Percentiles rank a stretch among this genome's conserved stretches.
These are phyloP conservation scores for Plectosphaerella cucumerina DNA, from an alignment of 2,329 filamentous ascomycete genomes.

Conservation along the genomic window DNA sequence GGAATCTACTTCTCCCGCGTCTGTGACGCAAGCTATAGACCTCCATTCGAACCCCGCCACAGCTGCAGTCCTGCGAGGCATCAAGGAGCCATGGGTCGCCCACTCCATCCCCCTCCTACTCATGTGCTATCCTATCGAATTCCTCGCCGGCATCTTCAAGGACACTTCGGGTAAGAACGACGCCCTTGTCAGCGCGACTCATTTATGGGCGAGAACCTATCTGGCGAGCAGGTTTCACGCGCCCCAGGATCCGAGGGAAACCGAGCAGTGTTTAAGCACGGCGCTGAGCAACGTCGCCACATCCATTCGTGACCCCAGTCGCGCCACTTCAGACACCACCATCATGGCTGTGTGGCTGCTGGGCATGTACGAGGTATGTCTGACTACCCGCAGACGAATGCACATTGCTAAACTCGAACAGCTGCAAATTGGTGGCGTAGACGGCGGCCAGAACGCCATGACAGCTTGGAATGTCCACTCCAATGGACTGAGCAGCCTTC, in stretches of 20 bases:
- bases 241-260: conserved; percentile 23
- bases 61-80: background rate
- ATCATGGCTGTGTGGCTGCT: conserved; percentile 36
- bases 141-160: conserved; percentile 25
- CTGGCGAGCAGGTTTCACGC: conserved; percentile 30
- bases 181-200: conserved; percentile 32
- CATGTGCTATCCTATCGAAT: conserved; percentile 30
- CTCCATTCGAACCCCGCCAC: background rate
- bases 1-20: background rate
- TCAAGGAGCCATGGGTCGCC: conserved; percentile 32
- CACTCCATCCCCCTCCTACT: conserved; percentile 35
- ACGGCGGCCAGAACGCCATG: conserved; percentile 12
- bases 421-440: conserved; percentile 32
- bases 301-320: conserved; percentile 24
- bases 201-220: conserved; percentile 35
- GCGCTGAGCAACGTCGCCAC: conserved; percentile 31
- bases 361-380: conserved; percentile 31
- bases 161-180: conserved; percentile 18
- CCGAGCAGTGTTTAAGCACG: conserved; percentile 29
- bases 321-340: conserved; percentile 25
- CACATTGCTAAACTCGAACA: conserved; percentile 13
- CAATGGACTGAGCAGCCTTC: conserved; percentile 28
- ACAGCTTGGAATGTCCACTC: conserved; percentile 34
- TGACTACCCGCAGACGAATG: background rate
- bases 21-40: background rate